phyloP scores from a whole-genome alignment of 1,284 basidiomycete genomes.

The Exsudoporus floridanus region DNA sequence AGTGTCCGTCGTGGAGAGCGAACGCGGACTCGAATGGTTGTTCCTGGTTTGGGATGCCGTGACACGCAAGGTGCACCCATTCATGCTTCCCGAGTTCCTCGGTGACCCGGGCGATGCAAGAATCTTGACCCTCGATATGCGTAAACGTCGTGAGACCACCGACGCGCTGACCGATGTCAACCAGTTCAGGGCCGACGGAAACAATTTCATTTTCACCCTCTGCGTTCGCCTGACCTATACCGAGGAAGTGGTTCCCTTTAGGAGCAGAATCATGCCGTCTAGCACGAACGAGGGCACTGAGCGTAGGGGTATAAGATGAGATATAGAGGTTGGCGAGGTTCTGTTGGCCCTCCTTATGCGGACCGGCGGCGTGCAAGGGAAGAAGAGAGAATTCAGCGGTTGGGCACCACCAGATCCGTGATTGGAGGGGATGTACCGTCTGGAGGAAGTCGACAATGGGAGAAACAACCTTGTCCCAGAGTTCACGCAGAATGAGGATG shows the following conservation, averaged over 20 bases:
- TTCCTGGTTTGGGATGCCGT: not conserved
- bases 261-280: not conserved
- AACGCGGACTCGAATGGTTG: not conserved
- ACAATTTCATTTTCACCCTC: not conserved
- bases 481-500: constrained; percentile 12
- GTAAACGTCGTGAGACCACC: not conserved
- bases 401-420: constrained; percentile 41
- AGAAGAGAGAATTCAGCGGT: constrained; percentile 25
- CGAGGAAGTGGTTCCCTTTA: not conserved
- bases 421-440: constrained; percentile 6
- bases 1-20: not conserved
- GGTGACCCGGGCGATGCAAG: not conserved
- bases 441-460: constrained; percentile 23
- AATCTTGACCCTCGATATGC: not conserved
- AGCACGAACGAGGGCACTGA: constrained; percentile 23
- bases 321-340: constrained; percentile 29
- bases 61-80: not conserved
- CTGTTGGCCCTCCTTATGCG: not conserved
- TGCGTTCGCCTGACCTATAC: not conserved
- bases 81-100: not conserved
- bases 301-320: constrained; percentile 20
- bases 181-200: not conserved
- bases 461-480: constrained; percentile 30
- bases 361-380: constrained; percentile 26
- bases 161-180: not conserved